A percentile compares a stretch with the other conserved stretches of the same genome.
Conservation (phyloP, 176 grass and related monocot genomes). For the Microstegium vimineum region DNA sequence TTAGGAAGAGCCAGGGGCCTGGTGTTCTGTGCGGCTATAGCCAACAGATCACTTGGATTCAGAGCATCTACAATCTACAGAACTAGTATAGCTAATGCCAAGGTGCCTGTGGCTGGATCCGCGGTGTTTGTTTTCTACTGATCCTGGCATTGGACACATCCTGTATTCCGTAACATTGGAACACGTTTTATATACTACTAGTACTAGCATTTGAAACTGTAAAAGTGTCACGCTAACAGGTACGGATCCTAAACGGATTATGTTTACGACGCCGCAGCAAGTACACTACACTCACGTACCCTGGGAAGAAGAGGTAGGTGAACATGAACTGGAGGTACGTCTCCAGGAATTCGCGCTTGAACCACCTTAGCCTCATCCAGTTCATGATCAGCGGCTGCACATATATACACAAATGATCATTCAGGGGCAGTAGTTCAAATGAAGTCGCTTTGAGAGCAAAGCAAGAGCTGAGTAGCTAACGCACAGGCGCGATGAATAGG, state of each 20-base stretch:
- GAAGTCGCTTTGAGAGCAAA: background rate
- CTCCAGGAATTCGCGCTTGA: constrained; percentile 73
- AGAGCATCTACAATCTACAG: background rate
- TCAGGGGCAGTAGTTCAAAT: background rate
- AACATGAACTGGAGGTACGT: constrained; percentile 91
- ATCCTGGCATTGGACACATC: background rate
- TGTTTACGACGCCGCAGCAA: background rate
- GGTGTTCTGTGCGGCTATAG: background rate
- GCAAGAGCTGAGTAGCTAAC: background rate
- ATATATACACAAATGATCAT: background rate
- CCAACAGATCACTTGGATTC: background rate
- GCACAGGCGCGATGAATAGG: constrained; percentile 65
- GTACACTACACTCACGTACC: constrained; percentile 52
- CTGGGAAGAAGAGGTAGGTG: constrained; percentile 82
- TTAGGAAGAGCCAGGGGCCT: background rate
- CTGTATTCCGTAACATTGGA: background rate
- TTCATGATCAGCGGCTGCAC: constrained; percentile 84
- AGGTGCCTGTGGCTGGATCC: background rate
- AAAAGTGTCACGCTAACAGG: background rate
- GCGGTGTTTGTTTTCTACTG: background rate
- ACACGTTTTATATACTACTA: background rate
- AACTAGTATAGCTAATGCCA: background rate
- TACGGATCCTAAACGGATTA: background rate
- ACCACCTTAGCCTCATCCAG: constrained; percentile 91
- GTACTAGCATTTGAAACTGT: background rate